Evolutionary conservation across 2,329 filamentous ascomycete genomes (phyloP).

Genomic region (Ophiosphaerella narmari): DNA sequence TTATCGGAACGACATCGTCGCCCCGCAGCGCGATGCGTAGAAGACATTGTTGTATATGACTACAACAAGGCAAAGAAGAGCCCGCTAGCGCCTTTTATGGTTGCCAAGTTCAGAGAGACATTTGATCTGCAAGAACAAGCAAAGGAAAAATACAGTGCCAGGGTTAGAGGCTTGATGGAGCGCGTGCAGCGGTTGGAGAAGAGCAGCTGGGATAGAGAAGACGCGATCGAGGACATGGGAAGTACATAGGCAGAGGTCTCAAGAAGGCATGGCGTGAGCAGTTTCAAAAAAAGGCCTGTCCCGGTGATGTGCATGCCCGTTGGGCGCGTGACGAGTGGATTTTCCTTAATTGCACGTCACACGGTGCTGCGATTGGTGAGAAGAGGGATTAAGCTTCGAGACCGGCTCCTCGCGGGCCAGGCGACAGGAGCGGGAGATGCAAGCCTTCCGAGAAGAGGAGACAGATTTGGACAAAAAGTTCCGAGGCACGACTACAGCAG

Average conservation of each 20-base stretch:
- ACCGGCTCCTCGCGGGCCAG: slow-evolving; percentile 24
- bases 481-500: slow-evolving; percentile 5
- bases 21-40: slow-evolving; percentile 72
- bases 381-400: slow-evolving; percentile 32
- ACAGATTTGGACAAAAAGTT: slow-evolving; percentile 8
- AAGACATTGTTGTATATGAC: slow-evolving; percentile 82
- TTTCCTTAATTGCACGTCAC: slow-evolving; percentile 30
- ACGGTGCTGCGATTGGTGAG: slow-evolving; percentile 28
- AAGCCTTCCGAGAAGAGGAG: slow-evolving; percentile 18
- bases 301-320: slow-evolving; percentile 41
- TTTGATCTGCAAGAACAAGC: slow-evolving; percentile 67
- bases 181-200: slow-evolving; percentile 66
- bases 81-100: slow-evolving; percentile 63
- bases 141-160: slow-evolving; percentile 56
- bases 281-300: slow-evolving; percentile 6
- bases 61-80: slow-evolving; percentile 64
- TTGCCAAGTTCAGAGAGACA: slow-evolving; percentile 62
- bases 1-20: slow-evolving; percentile 76
- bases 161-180: slow-evolving; percentile 58
- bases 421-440: slow-evolving; percentile 21
- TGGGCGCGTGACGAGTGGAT: slow-evolving; percentile 41
- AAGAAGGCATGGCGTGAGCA: slow-evolving; percentile 18
- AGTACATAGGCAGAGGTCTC: slow-evolving; percentile 21
- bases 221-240: slow-evolving; percentile 71
- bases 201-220: slow-evolving; percentile 72